These are phyloP conservation scores for Eutypella sp. DNA, from an alignment of 2,329 filamentous ascomycete genomes.

Conservation along the genomic window DNA sequence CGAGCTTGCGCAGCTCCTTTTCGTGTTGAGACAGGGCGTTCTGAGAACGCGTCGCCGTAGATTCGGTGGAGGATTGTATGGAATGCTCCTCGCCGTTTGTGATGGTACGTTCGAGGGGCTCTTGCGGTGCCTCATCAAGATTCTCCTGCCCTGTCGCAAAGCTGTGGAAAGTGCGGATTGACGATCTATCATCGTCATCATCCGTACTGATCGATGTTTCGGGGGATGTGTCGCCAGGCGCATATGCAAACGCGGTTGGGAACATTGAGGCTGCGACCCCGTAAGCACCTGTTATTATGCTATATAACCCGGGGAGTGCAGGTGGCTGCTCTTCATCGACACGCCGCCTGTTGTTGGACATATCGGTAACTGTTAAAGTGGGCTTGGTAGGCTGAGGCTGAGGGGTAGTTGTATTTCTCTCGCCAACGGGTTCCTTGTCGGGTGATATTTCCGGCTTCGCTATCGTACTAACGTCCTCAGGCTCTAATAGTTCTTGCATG, in stretches of 20 bases:
- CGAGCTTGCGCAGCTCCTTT: slow-evolving; percentile 60
- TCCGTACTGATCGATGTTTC: slow-evolving; percentile 11
- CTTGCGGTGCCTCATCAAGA: slow-evolving; percentile 2
- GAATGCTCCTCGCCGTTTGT: slow-evolving; percentile 22
- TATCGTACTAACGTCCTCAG: slow-evolving; percentile 12
- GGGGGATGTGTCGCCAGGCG: slow-evolving; percentile 24
- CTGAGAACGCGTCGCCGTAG: slow-evolving; percentile 23
- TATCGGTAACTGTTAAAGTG: slow-evolving; percentile 7
- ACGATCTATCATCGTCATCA: slow-evolving; percentile 39
- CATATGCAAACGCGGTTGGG: slow-evolving; percentile 27
- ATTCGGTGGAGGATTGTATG: slow-evolving; percentile 33
- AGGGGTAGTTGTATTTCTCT: too few species aligned
- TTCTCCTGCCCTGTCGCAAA: slow-evolving; percentile 42
- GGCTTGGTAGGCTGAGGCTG: slow-evolving; percentile 16
- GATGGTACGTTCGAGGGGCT: slow-evolving; percentile 18
- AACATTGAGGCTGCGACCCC: slow-evolving; percentile 44
- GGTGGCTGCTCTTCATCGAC: slow-evolving; percentile 22
- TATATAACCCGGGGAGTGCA: slow-evolving; percentile 45
- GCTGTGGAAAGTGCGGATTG: slow-evolving; percentile 45
- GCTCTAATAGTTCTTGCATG: slow-evolving; percentile 28
- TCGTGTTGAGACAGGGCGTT: slow-evolving; percentile 40
- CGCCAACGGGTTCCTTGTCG: too few species aligned
- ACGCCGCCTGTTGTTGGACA: slow-evolving; percentile 14
- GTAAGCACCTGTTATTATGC: slow-evolving; percentile 50
- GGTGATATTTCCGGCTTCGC: slow-evolving; percentile 16